These are phyloP conservation scores for Phytophthora meadii DNA, from an alignment of 352 stramenopile genomes.

Conservation along the genomic window DNA sequence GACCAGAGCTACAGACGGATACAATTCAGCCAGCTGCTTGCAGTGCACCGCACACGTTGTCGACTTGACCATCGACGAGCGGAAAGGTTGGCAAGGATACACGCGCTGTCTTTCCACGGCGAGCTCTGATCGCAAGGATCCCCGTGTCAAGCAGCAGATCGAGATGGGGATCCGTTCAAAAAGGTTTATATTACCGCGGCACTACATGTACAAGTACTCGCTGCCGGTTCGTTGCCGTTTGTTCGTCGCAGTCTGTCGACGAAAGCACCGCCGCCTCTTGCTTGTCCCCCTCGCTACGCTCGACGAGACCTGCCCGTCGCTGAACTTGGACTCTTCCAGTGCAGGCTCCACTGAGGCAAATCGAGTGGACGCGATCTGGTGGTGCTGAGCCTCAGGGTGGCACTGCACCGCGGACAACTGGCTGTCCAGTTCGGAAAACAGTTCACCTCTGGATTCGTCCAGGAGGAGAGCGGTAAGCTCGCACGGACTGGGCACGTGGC, in stretches of 20 bases:
- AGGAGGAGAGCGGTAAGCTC: conserved; percentile 47
- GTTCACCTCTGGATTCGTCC: conserved; percentile 32
- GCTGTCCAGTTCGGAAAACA: conserved; percentile 23
- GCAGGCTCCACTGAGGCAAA: conserved; percentile 20
- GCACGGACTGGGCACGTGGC: conserved; percentile 28
- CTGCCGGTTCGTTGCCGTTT: conserved; percentile 28
- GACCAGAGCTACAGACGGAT: background rate
- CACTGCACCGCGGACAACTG: background rate
- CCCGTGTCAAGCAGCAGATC: conserved; percentile 9
- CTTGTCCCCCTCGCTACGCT: conserved; percentile 21
- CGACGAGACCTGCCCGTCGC: conserved; percentile 23
- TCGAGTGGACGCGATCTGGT: conserved; percentile 26
- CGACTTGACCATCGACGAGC: background rate
- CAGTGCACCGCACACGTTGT: background rate
- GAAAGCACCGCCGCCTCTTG: conserved; percentile 25
- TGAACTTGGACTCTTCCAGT: conserved; percentile 19
- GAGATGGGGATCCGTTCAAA: background rate
- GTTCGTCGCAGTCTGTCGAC: conserved; percentile 8
- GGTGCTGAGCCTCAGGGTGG: conserved; percentile 3
- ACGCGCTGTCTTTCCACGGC: conserved; percentile 9
- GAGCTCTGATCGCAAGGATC: conserved; percentile 12
- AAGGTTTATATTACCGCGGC: conserved; percentile 3
- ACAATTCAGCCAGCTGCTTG: conserved; percentile 6
- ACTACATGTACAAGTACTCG: conserved; percentile 1
- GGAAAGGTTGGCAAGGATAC: conserved; percentile 25